phyloP scores from a whole-genome alignment of 768 basidiomycete species.

The Suillus occidentalis region DNA sequence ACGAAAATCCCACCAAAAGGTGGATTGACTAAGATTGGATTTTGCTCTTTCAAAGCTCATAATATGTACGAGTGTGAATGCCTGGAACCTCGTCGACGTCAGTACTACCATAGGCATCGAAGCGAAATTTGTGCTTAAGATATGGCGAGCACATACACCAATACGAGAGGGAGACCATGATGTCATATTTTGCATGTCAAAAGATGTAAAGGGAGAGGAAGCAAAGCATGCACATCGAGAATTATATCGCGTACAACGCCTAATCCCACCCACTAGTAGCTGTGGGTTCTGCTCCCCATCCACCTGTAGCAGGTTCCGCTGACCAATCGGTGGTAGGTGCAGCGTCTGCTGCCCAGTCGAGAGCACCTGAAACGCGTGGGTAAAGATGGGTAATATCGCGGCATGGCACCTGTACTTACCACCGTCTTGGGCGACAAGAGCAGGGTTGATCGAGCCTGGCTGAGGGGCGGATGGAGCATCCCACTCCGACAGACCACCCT shows the following conservation, averaged over 20 bases:
- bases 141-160: neutral
- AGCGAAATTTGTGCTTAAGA: neutral
- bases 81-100: neutral
- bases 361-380: slow-evolving; percentile 46
- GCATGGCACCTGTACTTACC: slow-evolving; percentile 29
- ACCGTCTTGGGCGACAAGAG: slow-evolving; percentile 64
- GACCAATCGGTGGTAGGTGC: slow-evolving; percentile 76
- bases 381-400: slow-evolving; percentile 1
- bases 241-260: slow-evolving; percentile 7
- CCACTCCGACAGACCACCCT: slow-evolving; percentile 62
- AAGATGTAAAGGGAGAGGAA: slow-evolving; percentile 18
- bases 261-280: slow-evolving; percentile 32
- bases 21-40: neutral
- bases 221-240: slow-evolving; percentile 22
- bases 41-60: slow-evolving; percentile 29
- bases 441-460: slow-evolving; percentile 76
- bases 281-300: slow-evolving; percentile 37
- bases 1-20: neutral
- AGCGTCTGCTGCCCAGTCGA: slow-evolving; percentile 81
- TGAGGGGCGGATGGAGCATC: slow-evolving; percentile 68
- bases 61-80: neutral
- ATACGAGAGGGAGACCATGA: slow-evolving; percentile 4
- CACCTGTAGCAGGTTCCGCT: slow-evolving; percentile 62
- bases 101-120: neutral
- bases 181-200: slow-evolving; percentile 23